Conservation (phyloP, 148 eudicot genomes). For the Rhododendron henanense region DNA sequence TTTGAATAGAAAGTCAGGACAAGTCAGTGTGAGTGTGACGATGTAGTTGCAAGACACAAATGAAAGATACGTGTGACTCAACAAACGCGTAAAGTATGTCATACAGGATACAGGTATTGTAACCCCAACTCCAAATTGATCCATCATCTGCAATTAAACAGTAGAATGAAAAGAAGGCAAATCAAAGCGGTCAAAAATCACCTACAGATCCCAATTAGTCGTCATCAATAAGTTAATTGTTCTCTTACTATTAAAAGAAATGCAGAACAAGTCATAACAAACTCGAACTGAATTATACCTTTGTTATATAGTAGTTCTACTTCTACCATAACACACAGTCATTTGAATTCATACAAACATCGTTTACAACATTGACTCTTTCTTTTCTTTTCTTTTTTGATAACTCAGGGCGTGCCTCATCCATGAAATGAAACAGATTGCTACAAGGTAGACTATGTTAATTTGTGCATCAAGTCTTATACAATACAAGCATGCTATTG, state of each 20-base stretch:
- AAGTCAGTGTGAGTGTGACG: neutral
- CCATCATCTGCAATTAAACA: conserved; percentile 72
- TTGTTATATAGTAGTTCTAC: neutral
- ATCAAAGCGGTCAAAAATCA: neutral
- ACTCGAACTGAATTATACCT: neutral
- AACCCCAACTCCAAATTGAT: conserved; percentile 93
- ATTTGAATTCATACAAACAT: neutral
- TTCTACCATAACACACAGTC: neutral
- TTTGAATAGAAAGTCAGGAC: neutral
- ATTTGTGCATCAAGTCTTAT: neutral
- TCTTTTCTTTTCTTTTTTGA: neutral
- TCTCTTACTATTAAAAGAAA: neutral
- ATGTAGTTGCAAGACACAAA: neutral
- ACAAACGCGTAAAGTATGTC: neutral
- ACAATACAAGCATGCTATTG: neutral
- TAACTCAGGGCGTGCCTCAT: neutral
- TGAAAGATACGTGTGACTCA: neutral
- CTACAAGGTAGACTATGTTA: neutral
- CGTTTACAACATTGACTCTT: neutral
- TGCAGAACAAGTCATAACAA: neutral
- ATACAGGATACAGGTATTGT: conserved; percentile 65
- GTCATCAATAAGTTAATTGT: neutral
- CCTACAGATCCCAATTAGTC: neutral
- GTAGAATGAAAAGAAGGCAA: conserved; percentile 2
- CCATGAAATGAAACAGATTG: neutral